Percentiles rank a stretch among this genome's conserved stretches.
Evolutionary conservation across 2,329 filamentous ascomycete species (phyloP).

Genomic region (Colletotrichum euphorbiae): DNA sequence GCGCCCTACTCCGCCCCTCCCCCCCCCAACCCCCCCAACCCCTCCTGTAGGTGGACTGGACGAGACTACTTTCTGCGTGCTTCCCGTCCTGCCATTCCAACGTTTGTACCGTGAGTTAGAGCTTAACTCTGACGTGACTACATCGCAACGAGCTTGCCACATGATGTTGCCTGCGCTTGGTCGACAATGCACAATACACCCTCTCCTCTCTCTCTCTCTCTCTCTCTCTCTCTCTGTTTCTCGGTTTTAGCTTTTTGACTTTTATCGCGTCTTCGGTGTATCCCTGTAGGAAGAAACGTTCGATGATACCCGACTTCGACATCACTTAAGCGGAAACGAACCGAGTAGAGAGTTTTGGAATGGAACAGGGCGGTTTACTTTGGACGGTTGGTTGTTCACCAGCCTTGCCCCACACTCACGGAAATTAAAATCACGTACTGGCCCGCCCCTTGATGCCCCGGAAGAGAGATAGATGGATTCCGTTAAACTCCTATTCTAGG

Average conservation of each 20-base stretch:
- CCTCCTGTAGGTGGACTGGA: neutral
- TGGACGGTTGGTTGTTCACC: no score
- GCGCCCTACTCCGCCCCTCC: no score
- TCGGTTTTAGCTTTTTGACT: no score
- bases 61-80: neutral
- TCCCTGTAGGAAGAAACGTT: no score
- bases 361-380: no score
- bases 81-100: neutral
- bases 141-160: constrained; percentile 3
- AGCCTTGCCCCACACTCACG: neutral
- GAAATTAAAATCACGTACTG: neutral
- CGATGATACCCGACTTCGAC: neutral
- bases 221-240: no score
- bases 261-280: no score
- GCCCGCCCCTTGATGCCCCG: neutral
- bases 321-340: neutral
- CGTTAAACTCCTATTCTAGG: constrained; percentile 37
- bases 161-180: neutral
- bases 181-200: no score
- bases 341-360: neutral
- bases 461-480: constrained; percentile 28
- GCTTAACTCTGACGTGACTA: constrained; percentile 11
- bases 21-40: neutral
- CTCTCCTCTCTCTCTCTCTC: no score
- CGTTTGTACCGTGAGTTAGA: neutral